phyloP scores from a whole-genome alignment of 768 basidiomycete species.

The Artomyces pyxidatus region DNA sequence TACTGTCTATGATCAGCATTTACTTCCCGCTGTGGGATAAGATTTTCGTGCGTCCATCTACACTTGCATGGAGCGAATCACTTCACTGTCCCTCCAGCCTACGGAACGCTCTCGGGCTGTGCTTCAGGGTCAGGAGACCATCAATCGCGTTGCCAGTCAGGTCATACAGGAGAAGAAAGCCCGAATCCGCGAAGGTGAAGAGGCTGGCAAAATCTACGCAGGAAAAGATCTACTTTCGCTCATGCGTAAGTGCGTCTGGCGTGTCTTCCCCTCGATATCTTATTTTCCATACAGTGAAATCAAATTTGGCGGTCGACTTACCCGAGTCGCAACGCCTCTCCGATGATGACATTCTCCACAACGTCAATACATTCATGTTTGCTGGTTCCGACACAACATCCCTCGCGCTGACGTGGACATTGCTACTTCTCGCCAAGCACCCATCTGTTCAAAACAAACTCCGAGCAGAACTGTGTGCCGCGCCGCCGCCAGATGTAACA shows the following conservation, averaged over 20 bases:
- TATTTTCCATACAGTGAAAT: slow-evolving; percentile 50
- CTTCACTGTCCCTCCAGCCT: slow-evolving; percentile 34
- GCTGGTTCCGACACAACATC: slow-evolving; percentile 87
- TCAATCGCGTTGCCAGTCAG: slow-evolving; percentile 62
- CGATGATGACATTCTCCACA: slow-evolving; percentile 80
- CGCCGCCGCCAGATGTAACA: slow-evolving; percentile 23
- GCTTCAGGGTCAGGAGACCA: slow-evolving; percentile 49
- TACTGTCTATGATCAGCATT: slow-evolving; percentile 40
- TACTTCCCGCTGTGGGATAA: slow-evolving; percentile 49
- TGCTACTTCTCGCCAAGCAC: slow-evolving; percentile 65
- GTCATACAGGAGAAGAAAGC: slow-evolving; percentile 75
- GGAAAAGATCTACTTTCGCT: slow-evolving; percentile 75
- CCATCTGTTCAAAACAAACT: slow-evolving; percentile 62
- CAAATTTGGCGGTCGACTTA: slow-evolving; percentile 68
- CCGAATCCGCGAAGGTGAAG: slow-evolving; percentile 55
- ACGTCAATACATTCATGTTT: slow-evolving; percentile 85
- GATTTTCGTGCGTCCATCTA: slow-evolving; percentile 44
- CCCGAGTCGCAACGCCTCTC: slow-evolving; percentile 66
- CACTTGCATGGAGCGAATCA: background rate
- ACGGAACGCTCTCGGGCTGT: slow-evolving; percentile 43
- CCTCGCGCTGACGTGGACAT: slow-evolving; percentile 75
- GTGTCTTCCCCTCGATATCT: background rate
- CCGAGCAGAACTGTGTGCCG: slow-evolving; percentile 52
- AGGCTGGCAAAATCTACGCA: slow-evolving; percentile 38
- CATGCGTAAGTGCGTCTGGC: slow-evolving; percentile 44